Evolutionary conservation across 2,329 filamentous ascomycete genomes (phyloP).

Genomic region (Fusarium cicatricum): DNA sequence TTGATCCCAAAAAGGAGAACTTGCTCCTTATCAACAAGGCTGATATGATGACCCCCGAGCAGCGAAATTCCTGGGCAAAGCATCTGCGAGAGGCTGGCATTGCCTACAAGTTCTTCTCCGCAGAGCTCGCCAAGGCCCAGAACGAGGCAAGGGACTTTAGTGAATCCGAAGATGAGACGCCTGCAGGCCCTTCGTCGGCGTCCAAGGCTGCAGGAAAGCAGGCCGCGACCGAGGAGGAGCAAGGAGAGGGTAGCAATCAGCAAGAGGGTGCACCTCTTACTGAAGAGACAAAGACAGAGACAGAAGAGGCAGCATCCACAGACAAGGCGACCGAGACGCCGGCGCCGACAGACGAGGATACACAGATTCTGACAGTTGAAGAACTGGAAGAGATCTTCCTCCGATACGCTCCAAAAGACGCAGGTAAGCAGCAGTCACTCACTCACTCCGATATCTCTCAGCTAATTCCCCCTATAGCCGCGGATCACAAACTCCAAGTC

Average conservation of each 20-base stretch:
- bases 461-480: slow-evolving; percentile 43
- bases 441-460: slow-evolving; percentile 13
- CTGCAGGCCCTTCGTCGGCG: slow-evolving; percentile 27
- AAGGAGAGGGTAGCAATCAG: slow-evolving; percentile 38
- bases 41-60: slow-evolving; percentile 94
- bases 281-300: slow-evolving; percentile 46
- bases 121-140: slow-evolving; percentile 86
- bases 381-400: slow-evolving; percentile 92
- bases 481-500: slow-evolving; percentile 78
- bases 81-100: slow-evolving; percentile 85
- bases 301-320: slow-evolving; percentile 3
- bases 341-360: slow-evolving; percentile 60
- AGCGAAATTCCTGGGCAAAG: slow-evolving; percentile 84
- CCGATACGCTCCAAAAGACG: slow-evolving; percentile 66
- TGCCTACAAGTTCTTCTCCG: slow-evolving; percentile 96
- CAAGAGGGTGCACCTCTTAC: slow-evolving; percentile 34
- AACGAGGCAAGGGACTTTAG: slow-evolving; percentile 75
- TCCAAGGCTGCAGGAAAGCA: slow-evolving; percentile 34
- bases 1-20: slow-evolving; percentile 88
- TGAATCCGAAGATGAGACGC: slow-evolving; percentile 53
- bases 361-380: slow-evolving; percentile 88
- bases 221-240: slow-evolving; percentile 31
- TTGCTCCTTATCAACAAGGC: slow-evolving; percentile 96
- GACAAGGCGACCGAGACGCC: slow-evolving; percentile 16
- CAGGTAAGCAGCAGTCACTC: slow-evolving; percentile 52